Evolutionary conservation across 768 basidiomycete species (phyloP).

Genomic region (Russula sp.): DNA sequence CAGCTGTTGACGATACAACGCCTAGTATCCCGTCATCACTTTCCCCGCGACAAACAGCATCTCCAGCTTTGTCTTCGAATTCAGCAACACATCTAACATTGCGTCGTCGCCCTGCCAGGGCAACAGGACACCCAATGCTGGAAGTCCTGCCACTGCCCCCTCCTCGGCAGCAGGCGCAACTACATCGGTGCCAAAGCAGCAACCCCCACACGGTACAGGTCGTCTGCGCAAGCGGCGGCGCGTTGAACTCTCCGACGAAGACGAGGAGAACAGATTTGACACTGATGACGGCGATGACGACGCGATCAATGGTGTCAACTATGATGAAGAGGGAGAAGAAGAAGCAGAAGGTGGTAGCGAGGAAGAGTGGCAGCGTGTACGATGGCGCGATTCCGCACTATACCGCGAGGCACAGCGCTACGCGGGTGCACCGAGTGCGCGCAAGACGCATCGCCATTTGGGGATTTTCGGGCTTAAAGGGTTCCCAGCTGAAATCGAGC

Average conservation of each 20-base stretch:
- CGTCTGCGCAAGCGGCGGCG: constrained; percentile 23
- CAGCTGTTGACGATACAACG: not conserved
- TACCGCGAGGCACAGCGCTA: constrained; percentile 53
- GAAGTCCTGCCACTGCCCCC: not conserved
- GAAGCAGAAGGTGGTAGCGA: constrained; percentile 20
- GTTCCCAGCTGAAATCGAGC: constrained; percentile 49
- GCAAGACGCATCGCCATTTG: constrained; percentile 52
- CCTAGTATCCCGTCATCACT: not conserved
- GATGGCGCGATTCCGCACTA: constrained; percentile 32
- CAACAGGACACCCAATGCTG: constrained; percentile 13
- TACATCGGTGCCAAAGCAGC: not conserved
- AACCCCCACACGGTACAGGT: not conserved
- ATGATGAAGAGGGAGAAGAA: constrained; percentile 13
- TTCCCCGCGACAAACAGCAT: not conserved
- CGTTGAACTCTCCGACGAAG: constrained; percentile 25
- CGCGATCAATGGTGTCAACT: constrained; percentile 8
- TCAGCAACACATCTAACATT: constrained; percentile 3
- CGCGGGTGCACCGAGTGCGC: constrained; percentile 42
- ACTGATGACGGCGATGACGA: constrained; percentile 17
- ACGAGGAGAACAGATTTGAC: constrained; percentile 30
- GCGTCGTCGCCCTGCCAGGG: constrained; percentile 17
- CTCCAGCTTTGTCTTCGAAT: not conserved
- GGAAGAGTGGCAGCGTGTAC: not conserved
- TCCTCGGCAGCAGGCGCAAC: not conserved
- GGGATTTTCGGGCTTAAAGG: constrained; percentile 57